A percentile compares a stretch with the other conserved stretches of the same genome.
These are phyloP conservation scores for Dothidotthia symphoricarpi DNA, from an alignment of 2,329 filamentous ascomycete species.

Conservation along the genomic window DNA sequence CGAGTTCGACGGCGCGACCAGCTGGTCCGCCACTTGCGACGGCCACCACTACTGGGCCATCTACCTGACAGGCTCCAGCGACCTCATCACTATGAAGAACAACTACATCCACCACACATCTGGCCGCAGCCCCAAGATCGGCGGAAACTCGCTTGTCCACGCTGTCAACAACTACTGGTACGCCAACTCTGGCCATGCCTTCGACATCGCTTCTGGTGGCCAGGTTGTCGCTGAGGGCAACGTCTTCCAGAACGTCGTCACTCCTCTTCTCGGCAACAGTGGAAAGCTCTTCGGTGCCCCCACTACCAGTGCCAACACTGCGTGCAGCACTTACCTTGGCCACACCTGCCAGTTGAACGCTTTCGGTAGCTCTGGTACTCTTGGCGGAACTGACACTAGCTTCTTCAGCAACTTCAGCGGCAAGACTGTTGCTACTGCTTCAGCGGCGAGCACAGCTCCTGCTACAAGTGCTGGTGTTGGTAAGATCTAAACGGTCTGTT, in stretches of 20 bases:
- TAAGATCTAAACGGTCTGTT: constrained; percentile 15
- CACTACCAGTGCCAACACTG: constrained; percentile 36
- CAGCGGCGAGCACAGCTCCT: constrained; percentile 38
- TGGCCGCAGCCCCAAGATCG: constrained; percentile 57
- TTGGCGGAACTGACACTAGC: constrained; percentile 39
- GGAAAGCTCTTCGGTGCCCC: constrained; percentile 44
- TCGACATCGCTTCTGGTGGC: constrained; percentile 45
- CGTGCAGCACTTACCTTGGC: constrained; percentile 48
- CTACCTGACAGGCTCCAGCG: constrained; percentile 54
- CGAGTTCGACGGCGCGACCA: constrained; percentile 55
- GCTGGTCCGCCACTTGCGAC: constrained; percentile 57
- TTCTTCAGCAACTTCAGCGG: constrained; percentile 54
- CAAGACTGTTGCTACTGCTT: constrained; percentile 52
- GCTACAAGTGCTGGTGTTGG: constrained; percentile 50
- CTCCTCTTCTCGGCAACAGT: constrained; percentile 40
- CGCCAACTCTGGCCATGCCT: constrained; percentile 55
- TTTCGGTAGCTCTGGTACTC: constrained; percentile 22
- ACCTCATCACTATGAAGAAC: constrained; percentile 56
- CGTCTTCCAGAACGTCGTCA: constrained; percentile 54
- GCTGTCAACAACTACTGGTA: constrained; percentile 62
- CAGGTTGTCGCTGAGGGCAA: constrained; percentile 56
- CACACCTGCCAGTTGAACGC: constrained; percentile 53
- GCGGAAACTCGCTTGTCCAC: constrained; percentile 55
- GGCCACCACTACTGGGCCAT: constrained; percentile 60
- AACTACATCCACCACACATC: constrained; percentile 60